phyloP scores from a whole-genome alignment of 805 yeast species.

The Zygosaccharomyces lentus region DNA sequence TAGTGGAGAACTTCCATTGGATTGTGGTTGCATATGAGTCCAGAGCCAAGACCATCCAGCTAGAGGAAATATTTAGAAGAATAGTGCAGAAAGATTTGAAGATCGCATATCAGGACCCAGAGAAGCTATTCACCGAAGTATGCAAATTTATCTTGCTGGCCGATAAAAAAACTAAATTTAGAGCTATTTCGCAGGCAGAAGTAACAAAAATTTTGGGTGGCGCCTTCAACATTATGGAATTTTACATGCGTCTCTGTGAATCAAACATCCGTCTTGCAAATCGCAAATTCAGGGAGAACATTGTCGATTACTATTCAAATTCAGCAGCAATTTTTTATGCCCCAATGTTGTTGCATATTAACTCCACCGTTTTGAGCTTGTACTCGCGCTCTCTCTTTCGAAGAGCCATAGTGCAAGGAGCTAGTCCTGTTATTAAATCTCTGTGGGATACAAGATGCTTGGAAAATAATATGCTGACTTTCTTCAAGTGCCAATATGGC shows the following conservation, averaged over 20 bases:
- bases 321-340: conserved; percentile 3
- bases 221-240: conserved; percentile 15
- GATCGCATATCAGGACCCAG: not conserved
- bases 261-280: conserved; percentile 8
- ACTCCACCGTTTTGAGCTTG: conserved; percentile 9
- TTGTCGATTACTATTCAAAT: not conserved
- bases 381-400: conserved; percentile 17
- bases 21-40: conserved; percentile 8
- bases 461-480: conserved; percentile 6
- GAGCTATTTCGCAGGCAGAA: conserved; percentile 1
- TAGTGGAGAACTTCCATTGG: not conserved
- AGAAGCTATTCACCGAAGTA: conserved; percentile 4
- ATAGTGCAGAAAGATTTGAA: not conserved
- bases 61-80: conserved; percentile 3
- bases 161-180: not conserved
- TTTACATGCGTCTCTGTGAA: conserved; percentile 17
- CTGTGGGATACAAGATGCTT: conserved; percentile 3
- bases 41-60: conserved; percentile 6
- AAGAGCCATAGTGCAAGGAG: conserved; percentile 16
- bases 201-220: conserved; percentile 14
- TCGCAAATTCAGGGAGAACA: not conserved
- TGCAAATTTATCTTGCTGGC: conserved; percentile 7
- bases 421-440: conserved; percentile 2
- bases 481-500: conserved; percentile 6
- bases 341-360: conserved; percentile 7